A percentile compares a stretch with the other conserved stretches of the same genome.
phyloP scores from a whole-genome alignment of 2,329 filamentous ascomycete genomes.

The Cladosporium phlei region DNA sequence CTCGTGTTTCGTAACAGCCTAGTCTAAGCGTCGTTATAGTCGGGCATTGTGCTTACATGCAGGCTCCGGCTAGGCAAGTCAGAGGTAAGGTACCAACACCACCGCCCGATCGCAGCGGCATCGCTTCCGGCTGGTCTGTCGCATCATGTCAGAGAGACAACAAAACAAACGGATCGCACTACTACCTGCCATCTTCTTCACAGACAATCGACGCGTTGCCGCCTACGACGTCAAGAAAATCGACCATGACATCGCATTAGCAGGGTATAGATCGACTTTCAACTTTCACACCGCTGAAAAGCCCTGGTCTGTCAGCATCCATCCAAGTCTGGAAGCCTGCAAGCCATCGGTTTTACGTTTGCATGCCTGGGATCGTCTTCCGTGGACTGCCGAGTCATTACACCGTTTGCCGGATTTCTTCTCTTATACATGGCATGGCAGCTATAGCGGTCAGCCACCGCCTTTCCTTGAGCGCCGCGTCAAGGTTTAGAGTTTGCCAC shows the following conservation, averaged over 20 bases:
- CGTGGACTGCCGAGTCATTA: constrained; percentile 1
- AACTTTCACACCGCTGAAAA: no score
- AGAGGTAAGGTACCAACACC: background rate
- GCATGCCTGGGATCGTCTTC: no score
- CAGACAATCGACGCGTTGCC: no score
- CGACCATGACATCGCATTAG: no score
- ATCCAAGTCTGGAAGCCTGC: no score
- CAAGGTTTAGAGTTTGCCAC: background rate
- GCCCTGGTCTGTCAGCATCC: constrained; percentile 1
- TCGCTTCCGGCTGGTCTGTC: constrained; percentile 8
- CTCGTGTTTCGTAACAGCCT: constrained; percentile 2
- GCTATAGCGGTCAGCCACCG: constrained; percentile 8
- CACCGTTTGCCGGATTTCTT: constrained; percentile 9
- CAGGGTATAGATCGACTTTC: no score
- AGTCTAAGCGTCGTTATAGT: constrained; percentile 3
- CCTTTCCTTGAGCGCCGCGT: no score
- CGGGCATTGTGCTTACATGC: constrained; percentile 7
- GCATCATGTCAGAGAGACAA: no score
- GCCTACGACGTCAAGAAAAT: no score
- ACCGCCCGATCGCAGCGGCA: background rate
- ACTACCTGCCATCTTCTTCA: background rate
- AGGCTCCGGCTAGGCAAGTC: background rate
- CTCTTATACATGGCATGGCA: constrained; percentile 9
- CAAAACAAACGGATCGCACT: no score
- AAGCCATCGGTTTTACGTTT: no score